Evolutionary conservation across 805 yeast species (phyloP).

Genomic region (Candida broadrunensis): DNA sequence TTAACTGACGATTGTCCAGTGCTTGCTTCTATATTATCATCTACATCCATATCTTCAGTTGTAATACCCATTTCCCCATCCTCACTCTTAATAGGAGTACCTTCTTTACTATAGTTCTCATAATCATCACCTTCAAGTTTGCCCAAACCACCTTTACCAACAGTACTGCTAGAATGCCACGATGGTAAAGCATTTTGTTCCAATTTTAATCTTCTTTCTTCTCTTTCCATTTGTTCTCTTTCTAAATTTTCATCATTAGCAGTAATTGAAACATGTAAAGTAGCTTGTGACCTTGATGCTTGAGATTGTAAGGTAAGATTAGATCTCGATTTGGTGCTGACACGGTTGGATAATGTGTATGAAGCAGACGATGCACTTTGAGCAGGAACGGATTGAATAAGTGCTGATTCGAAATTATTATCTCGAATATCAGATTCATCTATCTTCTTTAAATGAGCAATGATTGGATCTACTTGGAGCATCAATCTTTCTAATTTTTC

Average conservation of each 20-base stretch:
- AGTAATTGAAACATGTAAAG: conserved; percentile 84
- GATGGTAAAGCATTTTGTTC: conserved; percentile 94
- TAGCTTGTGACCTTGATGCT: conserved; percentile 70
- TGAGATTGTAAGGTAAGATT: conserved; percentile 41
- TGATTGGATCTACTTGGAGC: conserved; percentile 87
- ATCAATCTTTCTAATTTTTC: conserved; percentile 77
- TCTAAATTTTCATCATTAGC: conserved; percentile 78
- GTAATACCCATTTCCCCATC: conserved; percentile 5
- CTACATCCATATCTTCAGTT: conserved; percentile 7
- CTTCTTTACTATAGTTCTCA: conserved; percentile 10
- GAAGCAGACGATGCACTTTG: conserved; percentile 65
- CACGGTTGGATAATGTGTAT: conserved; percentile 57
- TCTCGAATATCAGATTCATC: conserved; percentile 41
- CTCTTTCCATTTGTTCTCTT: conserved; percentile 61
- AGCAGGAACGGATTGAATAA: conserved; percentile 82
- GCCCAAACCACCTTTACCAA: conserved; percentile 58
- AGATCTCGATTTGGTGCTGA: conserved; percentile 24
- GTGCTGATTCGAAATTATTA: conserved; percentile 47
- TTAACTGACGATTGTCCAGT: conserved; percentile 4
- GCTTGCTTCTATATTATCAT: conserved; percentile 1
- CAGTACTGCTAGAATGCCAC: conserved; percentile 93
- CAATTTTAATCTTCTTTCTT: conserved; percentile 66
- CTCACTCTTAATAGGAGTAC: conserved; percentile 17
- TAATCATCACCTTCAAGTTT: conserved; percentile 49
- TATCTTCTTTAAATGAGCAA: conserved; percentile 65